These are phyloP conservation scores for Aphanocladium album DNA, from an alignment of 2,329 filamentous ascomycete species.

Conservation along the genomic window DNA sequence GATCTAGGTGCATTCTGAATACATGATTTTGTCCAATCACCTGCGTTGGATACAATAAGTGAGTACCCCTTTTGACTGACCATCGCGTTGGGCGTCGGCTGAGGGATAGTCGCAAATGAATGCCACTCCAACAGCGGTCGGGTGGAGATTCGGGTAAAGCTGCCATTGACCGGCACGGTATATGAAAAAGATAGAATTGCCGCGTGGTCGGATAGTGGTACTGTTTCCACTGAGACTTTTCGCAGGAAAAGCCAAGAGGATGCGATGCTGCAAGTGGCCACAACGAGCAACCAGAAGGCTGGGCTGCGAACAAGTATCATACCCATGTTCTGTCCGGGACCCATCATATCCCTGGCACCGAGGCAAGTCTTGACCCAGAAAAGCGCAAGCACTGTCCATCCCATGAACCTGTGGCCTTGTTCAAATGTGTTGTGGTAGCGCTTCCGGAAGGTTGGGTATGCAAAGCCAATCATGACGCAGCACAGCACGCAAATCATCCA, in stretches of 20 bases:
- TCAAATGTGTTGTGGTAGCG: conserved; percentile 66
- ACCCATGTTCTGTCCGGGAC: conserved; percentile 29
- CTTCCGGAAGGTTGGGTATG: conserved; percentile 59
- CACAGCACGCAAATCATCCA: conserved; percentile 56
- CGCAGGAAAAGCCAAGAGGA: conserved; percentile 71
- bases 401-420: conserved; percentile 64
- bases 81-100: conserved; percentile 45
- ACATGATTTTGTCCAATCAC: conserved; percentile 65
- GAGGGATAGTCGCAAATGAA: conserved; percentile 69
- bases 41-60: conserved; percentile 65
- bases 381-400: conserved; percentile 61
- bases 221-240: conserved; percentile 58
- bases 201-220: conserved; percentile 67
- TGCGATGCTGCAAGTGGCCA: conserved; percentile 60
- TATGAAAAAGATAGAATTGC: conserved; percentile 66
- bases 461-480: conserved; percentile 54
- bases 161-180: conserved; percentile 47
- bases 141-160: conserved; percentile 51
- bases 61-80: conserved; percentile 50
- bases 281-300: conserved; percentile 61
- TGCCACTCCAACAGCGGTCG: conserved; percentile 67
- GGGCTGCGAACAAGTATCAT: conserved; percentile 33
- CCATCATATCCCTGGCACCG: conserved; percentile 41
- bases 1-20: conserved; percentile 57
- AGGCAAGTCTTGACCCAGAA: conserved; percentile 62